phyloP scores from a whole-genome alignment of 2,329 filamentous ascomycete species.

The Xylariaceae sp. region DNA sequence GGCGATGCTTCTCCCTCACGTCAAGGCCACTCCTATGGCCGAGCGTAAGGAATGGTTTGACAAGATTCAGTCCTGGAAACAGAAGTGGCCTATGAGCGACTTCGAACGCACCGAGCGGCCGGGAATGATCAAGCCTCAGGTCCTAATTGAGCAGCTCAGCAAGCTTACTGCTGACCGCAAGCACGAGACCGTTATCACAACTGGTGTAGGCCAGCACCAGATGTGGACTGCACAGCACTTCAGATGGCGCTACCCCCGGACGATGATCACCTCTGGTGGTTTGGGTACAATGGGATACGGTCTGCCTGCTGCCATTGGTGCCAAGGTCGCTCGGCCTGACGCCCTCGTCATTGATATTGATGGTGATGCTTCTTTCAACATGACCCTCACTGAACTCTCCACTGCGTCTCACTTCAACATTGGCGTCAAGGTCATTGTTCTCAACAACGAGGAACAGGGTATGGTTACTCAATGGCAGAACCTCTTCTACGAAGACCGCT shows the following conservation, averaged over 20 bases:
- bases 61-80: slow-evolving; percentile 83
- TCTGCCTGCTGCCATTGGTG: slow-evolving; percentile 88
- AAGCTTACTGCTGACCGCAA: slow-evolving; percentile 76
- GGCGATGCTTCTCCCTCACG: slow-evolving; percentile 45
- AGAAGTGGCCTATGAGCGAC: slow-evolving; percentile 75
- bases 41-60: slow-evolving; percentile 80
- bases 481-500: slow-evolving; percentile 93
- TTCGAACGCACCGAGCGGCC: slow-evolving; percentile 79
- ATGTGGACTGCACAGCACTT: slow-evolving; percentile 99
- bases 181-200: slow-evolving; percentile 78
- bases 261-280: slow-evolving; percentile 94
- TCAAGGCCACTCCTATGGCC: slow-evolving; percentile 36
- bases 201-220: slow-evolving; percentile 94
- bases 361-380: slow-evolving; percentile 97
- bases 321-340: slow-evolving; percentile 49
- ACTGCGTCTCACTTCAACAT: slow-evolving; percentile 96
- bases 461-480: slow-evolving; percentile 99
- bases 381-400: slow-evolving; percentile 93
- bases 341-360: slow-evolving; percentile 92
- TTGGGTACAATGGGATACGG: slow-evolving; percentile 96
- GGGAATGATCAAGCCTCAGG: slow-evolving; percentile 99
- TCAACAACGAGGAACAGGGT: slow-evolving; percentile 97
- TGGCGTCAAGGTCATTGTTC: slow-evolving; percentile 85
- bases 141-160: slow-evolving; percentile 84
- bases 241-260: slow-evolving; percentile 51